Percentiles rank a stretch among this genome's conserved stretches.
These are phyloP conservation scores for Thalassiosira exigua DNA, from an alignment of 352 stramenopile species.

Conservation along the genomic window DNA sequence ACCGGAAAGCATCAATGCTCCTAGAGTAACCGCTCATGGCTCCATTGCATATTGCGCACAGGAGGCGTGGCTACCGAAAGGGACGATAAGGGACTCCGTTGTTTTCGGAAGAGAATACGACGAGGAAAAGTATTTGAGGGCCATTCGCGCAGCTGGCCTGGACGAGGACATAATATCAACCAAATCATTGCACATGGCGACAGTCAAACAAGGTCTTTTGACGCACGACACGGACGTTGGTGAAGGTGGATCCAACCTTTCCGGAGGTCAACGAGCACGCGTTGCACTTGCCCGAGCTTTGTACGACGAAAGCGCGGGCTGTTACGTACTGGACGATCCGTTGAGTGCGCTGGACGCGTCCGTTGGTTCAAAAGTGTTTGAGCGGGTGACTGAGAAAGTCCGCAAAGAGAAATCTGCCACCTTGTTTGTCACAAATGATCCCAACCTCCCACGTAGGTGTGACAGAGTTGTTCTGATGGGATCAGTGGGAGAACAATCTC, in stretches of 20 bases:
- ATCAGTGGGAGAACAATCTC: constrained; percentile 47
- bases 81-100: constrained; percentile 84
- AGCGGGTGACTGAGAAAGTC: constrained; percentile 61
- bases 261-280: constrained; percentile 81
- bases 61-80: constrained; percentile 85
- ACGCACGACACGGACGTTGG: constrained; percentile 79
- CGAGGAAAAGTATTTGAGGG: constrained; percentile 69
- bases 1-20: too few species aligned
- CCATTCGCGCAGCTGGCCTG: constrained; percentile 76
- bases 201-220: constrained; percentile 51
- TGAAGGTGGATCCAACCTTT: constrained; percentile 77
- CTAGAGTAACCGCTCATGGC: constrained; percentile 62
- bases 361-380: constrained; percentile 72
- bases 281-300: constrained; percentile 83
- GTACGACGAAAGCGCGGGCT: constrained; percentile 70
- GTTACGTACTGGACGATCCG: constrained; percentile 84
- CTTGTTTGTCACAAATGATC: constrained; percentile 81
- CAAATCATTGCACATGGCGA: too few species aligned
- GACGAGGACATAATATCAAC: constrained; percentile 73
- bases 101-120: constrained; percentile 85
- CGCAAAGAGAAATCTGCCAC: constrained; percentile 59
- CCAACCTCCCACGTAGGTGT: constrained; percentile 72
- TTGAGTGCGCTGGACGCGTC: constrained; percentile 76
- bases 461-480: constrained; percentile 79
- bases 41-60: constrained; percentile 78